Conservation (phyloP, 306 rosid genomes). For the Clitoria ternatea region DNA sequence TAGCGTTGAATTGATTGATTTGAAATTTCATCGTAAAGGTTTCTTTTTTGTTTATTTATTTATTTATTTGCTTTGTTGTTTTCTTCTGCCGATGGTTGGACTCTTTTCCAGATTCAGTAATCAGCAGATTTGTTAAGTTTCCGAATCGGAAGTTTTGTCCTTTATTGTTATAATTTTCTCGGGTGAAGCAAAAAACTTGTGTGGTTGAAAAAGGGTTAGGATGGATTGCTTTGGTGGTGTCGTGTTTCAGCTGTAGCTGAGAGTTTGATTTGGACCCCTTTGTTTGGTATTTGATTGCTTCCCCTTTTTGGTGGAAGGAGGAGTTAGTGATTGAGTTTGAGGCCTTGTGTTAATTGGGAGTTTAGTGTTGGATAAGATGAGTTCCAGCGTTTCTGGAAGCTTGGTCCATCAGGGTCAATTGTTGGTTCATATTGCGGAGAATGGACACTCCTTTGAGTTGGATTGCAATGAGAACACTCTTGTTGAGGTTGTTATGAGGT, state of each 20-base stretch:
- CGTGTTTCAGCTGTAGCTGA: constrained; percentile 25
- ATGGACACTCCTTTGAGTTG: constrained; percentile 77
- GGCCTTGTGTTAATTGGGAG: constrained; percentile 22
- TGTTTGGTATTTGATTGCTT: constrained; percentile 18
- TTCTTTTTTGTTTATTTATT: background rate
- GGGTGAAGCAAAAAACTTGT: background rate
- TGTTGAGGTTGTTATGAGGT: constrained; percentile 74
- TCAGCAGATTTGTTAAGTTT: constrained; percentile 27
- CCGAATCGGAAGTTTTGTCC: background rate
- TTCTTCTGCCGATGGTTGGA: constrained; percentile 11
- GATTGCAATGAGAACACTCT: constrained; percentile 58
- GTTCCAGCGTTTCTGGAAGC: constrained; percentile 49
- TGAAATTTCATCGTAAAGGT: background rate
- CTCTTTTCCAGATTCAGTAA: constrained; percentile 19
- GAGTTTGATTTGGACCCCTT: constrained; percentile 24
- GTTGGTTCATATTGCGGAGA: constrained; percentile 84
- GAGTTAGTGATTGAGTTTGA: constrained; percentile 5
- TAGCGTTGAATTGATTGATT: constrained; percentile 25
- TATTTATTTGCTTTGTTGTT: background rate
- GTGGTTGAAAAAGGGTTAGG: background rate
- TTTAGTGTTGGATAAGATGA: constrained; percentile 58
- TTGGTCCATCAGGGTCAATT: constrained; percentile 55
- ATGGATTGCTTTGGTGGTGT: constrained; percentile 25
- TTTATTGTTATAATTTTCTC: background rate
- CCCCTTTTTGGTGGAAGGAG: background rate